Evolutionary conservation across 306 rosid species (phyloP), one percentile per base, ranked within the genome.

Genomic region (Cyclanthera cordifolia): DNA sequence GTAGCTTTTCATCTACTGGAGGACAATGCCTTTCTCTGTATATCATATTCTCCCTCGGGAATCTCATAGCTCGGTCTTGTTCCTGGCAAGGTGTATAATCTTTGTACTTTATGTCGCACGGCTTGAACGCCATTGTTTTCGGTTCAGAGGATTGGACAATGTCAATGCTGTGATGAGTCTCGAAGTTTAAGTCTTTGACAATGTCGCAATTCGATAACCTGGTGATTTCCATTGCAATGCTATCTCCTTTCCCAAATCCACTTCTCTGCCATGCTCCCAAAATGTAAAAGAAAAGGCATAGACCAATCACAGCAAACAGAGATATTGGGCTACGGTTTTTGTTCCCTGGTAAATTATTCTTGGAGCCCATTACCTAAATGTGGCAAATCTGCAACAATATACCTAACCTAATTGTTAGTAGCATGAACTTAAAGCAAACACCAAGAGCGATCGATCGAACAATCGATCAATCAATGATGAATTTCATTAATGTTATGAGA

Each of bases 41-140:
- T 75, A 87, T 79, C 97, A 94, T 94, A 80, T 90, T 85, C 57
- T 90, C 97, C 78, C 99, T 94, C 0, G 99, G 91, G 84, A 90
- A 94, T 50, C 27, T 78, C 99, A 94, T 93, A 41, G 99, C 99
- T 61, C 87, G 85, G 77, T 90, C 97, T 81, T 94, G 99, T 71
- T 94, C 97, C 68, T 93, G 99, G 81, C 99, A 94, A 73, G 99
- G 99, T 15, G 99, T 94, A 72, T 94, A 90, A 82, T 94, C 99
- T 28, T 70, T 69, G 54, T 76, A 85, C 72, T 77, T 58, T 8
- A 70, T 67, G 74, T 86, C 95, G 67, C 99, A 94, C 10, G 95
- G 81, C 79, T 94, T 82, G 77, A 90, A 86, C 69, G 72, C 51
- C 80, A 83, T 80, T 60, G 76, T 75, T 82, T 88, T 90, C 4